phyloP scores from a whole-genome alignment of 2,329 filamentous ascomycete genomes.

The Penicillium sp. region DNA sequence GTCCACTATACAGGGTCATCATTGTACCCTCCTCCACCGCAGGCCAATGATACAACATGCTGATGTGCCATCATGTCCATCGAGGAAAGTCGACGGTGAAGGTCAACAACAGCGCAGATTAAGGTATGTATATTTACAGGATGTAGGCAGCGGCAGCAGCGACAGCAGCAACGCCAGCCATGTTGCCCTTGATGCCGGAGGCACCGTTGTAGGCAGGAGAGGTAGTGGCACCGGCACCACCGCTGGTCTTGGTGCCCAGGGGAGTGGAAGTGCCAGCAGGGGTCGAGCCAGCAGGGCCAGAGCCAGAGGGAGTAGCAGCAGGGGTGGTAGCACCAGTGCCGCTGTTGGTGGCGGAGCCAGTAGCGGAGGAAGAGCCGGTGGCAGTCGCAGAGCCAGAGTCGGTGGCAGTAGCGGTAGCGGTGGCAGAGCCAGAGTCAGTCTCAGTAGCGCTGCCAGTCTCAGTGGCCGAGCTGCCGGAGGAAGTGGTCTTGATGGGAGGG shows the following conservation, averaged over 20 bases:
- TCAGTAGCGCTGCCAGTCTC: neutral
- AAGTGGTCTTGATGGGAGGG: conserved; percentile 33
- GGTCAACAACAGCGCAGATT: conserved; percentile 7
- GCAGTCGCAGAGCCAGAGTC: conserved; percentile 6
- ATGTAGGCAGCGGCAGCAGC: conserved; percentile 31
- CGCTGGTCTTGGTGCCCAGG: conserved; percentile 17
- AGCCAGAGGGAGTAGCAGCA: conserved; percentile 13
- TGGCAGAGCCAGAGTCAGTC: conserved; percentile 8
- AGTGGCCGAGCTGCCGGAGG: conserved; percentile 7
- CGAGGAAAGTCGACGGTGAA: neutral
- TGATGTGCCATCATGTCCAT: neutral
- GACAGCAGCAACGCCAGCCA: conserved; percentile 30
- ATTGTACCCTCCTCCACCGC: neutral
- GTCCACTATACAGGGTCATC: conserved; percentile 1
- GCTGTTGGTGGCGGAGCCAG: conserved; percentile 4
- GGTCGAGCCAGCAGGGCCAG: conserved; percentile 10
- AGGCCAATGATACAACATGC: neutral
- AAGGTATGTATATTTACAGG: conserved; percentile 28
- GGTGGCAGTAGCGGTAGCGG: conserved; percentile 3
- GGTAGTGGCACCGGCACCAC: conserved; percentile 17
- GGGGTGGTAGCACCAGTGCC: conserved; percentile 3
- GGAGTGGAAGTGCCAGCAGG: conserved; percentile 21
- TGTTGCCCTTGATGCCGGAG: conserved; percentile 28
- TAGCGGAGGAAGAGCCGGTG: conserved; percentile 12
- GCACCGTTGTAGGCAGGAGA: conserved; percentile 33